phyloP scores from a whole-genome alignment of 208 protist genomes.

The Phytomonas francai region DNA sequence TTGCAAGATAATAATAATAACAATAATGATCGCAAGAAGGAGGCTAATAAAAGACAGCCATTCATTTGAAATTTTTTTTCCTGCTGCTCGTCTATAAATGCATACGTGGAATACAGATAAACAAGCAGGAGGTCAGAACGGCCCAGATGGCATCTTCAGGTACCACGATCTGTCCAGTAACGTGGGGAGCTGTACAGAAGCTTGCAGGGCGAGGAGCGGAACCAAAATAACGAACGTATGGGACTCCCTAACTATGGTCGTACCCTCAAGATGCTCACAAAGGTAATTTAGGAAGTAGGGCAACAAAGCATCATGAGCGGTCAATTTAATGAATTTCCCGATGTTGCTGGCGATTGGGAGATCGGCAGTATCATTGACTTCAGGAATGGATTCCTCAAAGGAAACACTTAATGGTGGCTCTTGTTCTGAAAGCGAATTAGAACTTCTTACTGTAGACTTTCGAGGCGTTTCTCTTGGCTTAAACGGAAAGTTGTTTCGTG shows the following conservation, averaged over 20 bases:
- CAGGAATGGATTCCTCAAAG: too few species aligned
- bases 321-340: too few species aligned
- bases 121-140: conserved; percentile 26
- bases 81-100: too few species aligned
- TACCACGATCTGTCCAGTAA: conserved; percentile 53
- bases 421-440: too few species aligned
- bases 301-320: conserved; percentile 40
- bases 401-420: too few species aligned
- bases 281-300: conserved; percentile 70
- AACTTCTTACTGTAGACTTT: too few species aligned
- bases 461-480: too few species aligned
- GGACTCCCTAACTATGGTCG: conserved; percentile 37
- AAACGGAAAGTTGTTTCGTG: too few species aligned
- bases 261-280: conserved; percentile 51
- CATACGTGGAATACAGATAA: conserved; percentile 1
- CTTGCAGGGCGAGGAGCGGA: conserved; percentile 49
- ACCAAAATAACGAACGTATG: conserved; percentile 65
- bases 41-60: background rate
- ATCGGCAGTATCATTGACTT: too few species aligned
- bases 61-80: conserved; percentile 2
- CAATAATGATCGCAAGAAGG: background rate
- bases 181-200: conserved; percentile 45
- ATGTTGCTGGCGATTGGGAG: too few species aligned
- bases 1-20: background rate
- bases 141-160: conserved; percentile 35